Percentiles rank a stretch among this genome's conserved stretches.
phyloP scores from a whole-genome alignment of 768 basidiomycete genomes.

The Leccinum sublutescens region DNA sequence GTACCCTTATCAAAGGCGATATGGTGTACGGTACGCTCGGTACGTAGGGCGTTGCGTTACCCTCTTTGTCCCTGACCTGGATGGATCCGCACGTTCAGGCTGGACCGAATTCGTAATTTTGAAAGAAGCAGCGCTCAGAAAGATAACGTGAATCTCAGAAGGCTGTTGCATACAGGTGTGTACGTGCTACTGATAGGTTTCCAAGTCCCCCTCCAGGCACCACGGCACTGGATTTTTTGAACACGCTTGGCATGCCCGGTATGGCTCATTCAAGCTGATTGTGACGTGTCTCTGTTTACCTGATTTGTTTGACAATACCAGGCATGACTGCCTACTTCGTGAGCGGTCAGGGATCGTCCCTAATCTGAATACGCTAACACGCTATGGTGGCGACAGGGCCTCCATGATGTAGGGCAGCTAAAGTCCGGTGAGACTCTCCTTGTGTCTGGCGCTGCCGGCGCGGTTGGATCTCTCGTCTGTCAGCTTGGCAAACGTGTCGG shows the following conservation, averaged over 20 bases:
- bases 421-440: constrained; percentile 85
- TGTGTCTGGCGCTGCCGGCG: constrained; percentile 88
- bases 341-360: constrained; percentile 20
- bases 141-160: constrained; percentile 50
- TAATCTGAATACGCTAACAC: constrained; percentile 4
- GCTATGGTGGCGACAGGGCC: constrained; percentile 49
- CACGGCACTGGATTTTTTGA: constrained; percentile 73
- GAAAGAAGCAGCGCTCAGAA: constrained; percentile 48
- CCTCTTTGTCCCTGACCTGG: not conserved
- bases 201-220: constrained; percentile 57
- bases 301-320: constrained; percentile 24
- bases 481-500: constrained; percentile 79
- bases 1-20: constrained; percentile 62
- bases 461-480: constrained; percentile 81
- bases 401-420: constrained; percentile 75
- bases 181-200: not conserved
- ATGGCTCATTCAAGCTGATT: constrained; percentile 13
- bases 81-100: constrained; percentile 39
- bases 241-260: constrained; percentile 76
- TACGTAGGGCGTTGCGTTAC: constrained; percentile 32
- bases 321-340: constrained; percentile 92
- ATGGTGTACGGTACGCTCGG: constrained; percentile 62
- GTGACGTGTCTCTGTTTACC: not conserved
- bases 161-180: not conserved
- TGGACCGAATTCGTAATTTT: constrained; percentile 77